These are phyloP conservation scores for Kazachstania bromeliacearum DNA, from an alignment of 805 yeast species.

Conservation along the genomic window DNA sequence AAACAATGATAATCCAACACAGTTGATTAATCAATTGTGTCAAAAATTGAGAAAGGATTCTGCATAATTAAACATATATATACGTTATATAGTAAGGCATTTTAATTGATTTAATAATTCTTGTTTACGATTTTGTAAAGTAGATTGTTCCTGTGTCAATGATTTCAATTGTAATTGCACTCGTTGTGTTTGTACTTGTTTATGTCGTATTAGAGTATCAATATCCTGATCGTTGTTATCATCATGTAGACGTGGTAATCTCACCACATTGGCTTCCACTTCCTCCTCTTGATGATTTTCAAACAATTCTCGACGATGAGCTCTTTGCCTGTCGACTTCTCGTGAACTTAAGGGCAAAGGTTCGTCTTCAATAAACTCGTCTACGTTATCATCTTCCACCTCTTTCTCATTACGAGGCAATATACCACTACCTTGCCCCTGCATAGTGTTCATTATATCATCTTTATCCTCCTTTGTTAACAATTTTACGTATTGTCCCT, in stretches of 20 bases:
- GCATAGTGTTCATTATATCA: constrained; percentile 18
- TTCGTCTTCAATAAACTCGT: constrained; percentile 20
- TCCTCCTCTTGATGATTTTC: constrained; percentile 6
- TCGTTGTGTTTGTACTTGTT: constrained; percentile 6
- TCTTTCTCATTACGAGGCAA: constrained; percentile 9
- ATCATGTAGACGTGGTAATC: constrained; percentile 4
- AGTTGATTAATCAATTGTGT: not conserved
- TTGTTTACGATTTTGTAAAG: constrained; percentile 2
- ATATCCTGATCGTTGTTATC: constrained; percentile 4
- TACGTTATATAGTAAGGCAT: not conserved
- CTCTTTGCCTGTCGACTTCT: constrained; percentile 9
- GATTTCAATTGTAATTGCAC: constrained; percentile 7
- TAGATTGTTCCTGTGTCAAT: constrained; percentile 5
- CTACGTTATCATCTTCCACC: constrained; percentile 6
- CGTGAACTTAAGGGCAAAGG: constrained; percentile 17
- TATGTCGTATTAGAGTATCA: constrained; percentile 2
- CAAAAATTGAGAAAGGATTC: not conserved
- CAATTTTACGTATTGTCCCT: constrained; percentile 21
- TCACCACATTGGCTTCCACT: not conserved
- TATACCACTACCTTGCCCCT: constrained; percentile 12
- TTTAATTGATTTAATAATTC: not conserved
- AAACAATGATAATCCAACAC: not conserved
- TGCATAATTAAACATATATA: not conserved
- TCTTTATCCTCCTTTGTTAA: constrained; percentile 21
- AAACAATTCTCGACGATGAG: not conserved